These are phyloP conservation scores for Yamadazyma atlantica DNA, from an alignment of 1,139 yeast species.

Conservation along the genomic window DNA sequence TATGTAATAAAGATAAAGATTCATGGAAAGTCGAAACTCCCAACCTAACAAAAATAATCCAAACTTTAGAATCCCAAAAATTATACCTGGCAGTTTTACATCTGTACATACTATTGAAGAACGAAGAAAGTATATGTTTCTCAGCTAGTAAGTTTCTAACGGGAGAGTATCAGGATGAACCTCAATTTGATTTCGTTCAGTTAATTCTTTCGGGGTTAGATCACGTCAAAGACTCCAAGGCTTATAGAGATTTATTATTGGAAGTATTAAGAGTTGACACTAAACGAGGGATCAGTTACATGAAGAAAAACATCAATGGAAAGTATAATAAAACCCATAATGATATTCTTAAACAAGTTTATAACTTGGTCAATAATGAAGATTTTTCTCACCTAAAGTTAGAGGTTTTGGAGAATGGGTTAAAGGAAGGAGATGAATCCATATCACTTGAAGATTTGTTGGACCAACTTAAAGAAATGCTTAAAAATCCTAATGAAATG, in stretches of 20 bases:
- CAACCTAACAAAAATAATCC: constrained; percentile 6
- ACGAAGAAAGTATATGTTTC: constrained; percentile 17
- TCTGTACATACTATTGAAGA: constrained; percentile 12
- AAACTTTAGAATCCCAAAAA: constrained; percentile 5
- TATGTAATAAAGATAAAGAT: constrained; percentile 12
- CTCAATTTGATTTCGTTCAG: constrained; percentile 11
- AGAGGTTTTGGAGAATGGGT: constrained; percentile 36
- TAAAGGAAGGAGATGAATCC: constrained; percentile 18
- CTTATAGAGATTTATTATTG: constrained; percentile 24
- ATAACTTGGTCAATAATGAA: constrained; percentile 18
- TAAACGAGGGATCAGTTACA: constrained; percentile 27
- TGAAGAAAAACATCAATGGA: constrained; percentile 28
- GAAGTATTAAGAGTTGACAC: constrained; percentile 31
- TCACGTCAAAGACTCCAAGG: constrained; percentile 20
- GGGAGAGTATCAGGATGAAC: constrained; percentile 7
- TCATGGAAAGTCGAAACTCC: constrained; percentile 13
- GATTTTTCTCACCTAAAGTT: constrained; percentile 31
- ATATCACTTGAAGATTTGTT: constrained; percentile 12
- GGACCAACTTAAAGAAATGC: constrained; percentile 19
- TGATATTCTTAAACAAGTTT: constrained; percentile 31
- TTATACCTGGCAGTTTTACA: constrained; percentile 12
- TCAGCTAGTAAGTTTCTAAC: constrained; percentile 12
- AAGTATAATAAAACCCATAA: constrained; percentile 29
- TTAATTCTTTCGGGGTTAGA: constrained; percentile 16
- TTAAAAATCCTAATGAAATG: constrained; percentile 17